Evolutionary conservation across 163 green algal species (phyloP).

Genomic region (Prototheca wickerhamii): DNA sequence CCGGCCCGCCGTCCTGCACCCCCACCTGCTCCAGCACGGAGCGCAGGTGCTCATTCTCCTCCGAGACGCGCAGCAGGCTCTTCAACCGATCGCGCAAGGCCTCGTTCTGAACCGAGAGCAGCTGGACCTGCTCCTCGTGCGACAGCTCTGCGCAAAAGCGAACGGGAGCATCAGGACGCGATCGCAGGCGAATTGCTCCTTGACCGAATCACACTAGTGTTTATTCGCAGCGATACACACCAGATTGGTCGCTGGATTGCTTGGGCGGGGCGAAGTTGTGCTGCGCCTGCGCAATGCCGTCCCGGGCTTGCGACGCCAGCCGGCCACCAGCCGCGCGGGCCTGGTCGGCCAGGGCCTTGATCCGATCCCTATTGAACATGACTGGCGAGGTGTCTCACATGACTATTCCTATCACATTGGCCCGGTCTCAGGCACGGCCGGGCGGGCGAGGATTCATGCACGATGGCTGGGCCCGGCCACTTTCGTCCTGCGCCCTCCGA

Average conservation of each 20-base stretch:
- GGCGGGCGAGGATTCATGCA: no score
- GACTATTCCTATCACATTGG: no score
- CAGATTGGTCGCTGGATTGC: neutral
- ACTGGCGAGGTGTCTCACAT: no score
- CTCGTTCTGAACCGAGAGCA: neutral
- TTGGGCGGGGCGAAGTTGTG: neutral
- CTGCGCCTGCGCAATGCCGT: neutral
- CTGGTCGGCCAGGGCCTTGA: constrained; percentile 1
- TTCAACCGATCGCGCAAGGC: neutral
- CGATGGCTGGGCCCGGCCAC: no score
- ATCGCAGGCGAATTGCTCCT: no score
- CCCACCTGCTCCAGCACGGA: neutral
- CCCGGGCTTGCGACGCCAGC: neutral
- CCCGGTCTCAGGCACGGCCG: no score
- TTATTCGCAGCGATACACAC: neutral
- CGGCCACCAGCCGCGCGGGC: neutral
- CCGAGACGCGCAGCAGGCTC: neutral
- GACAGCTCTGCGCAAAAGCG: neutral
- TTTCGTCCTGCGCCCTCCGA: no score
- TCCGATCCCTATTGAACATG: neutral
- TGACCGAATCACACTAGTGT: no score
- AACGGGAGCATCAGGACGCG: neutral
- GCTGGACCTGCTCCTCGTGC: neutral
- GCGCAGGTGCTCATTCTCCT: constrained; percentile 1
- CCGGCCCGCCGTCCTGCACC: no score